A percentile compares a stretch with the other conserved stretches of the same genome.
Conservation (phyloP, 495 filamentous ascomycete genomes). For the Polyplosphaeria fusca region DNA sequence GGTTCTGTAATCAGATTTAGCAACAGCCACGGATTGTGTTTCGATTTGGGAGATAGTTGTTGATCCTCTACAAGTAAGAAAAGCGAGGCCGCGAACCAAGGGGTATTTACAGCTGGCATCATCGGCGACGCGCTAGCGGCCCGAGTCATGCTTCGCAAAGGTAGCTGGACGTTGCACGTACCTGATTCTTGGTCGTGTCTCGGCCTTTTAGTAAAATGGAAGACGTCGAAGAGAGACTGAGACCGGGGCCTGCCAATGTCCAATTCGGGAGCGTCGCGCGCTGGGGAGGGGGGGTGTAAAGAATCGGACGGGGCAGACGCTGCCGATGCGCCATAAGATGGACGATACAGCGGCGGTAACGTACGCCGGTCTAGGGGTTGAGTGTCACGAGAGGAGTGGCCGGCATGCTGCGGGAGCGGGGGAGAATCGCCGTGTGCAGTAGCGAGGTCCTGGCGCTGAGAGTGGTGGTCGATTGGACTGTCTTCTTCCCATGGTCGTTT, state of each 20-base stretch:
- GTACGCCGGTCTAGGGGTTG: conserved; percentile 21
- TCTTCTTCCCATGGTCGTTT: conserved; percentile 35
- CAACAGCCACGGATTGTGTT: conserved; percentile 11
- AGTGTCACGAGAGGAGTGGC: conserved; percentile 24
- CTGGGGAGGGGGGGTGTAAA: conserved; percentile 8
- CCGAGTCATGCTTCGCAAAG: neutral
- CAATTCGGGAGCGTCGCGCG: neutral
- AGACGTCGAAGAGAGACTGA: conserved; percentile 29
- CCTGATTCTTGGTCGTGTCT: conserved; percentile 2
- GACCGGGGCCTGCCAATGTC: conserved; percentile 17
- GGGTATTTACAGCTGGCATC: neutral
- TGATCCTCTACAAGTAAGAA: too few species aligned
- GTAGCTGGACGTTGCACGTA: conserved; percentile 7
- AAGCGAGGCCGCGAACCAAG: too few species aligned
- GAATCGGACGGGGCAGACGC: neutral
- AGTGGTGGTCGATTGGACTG: conserved; percentile 5
- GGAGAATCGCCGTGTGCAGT: conserved; percentile 9
- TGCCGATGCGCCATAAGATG: conserved; percentile 22
- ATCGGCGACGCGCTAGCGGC: conserved; percentile 3
- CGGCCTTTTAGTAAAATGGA: conserved; percentile 15
- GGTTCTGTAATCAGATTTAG: conserved; percentile 29
- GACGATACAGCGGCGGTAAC: conserved; percentile 28
- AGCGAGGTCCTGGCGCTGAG: conserved; percentile 14
- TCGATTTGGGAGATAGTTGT: too few species aligned
- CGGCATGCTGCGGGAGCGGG: conserved; percentile 33